Evolutionary conservation across 108 stramenopile genomes (phyloP).

Genomic region (Stephanodiscus minutulus): DNA sequence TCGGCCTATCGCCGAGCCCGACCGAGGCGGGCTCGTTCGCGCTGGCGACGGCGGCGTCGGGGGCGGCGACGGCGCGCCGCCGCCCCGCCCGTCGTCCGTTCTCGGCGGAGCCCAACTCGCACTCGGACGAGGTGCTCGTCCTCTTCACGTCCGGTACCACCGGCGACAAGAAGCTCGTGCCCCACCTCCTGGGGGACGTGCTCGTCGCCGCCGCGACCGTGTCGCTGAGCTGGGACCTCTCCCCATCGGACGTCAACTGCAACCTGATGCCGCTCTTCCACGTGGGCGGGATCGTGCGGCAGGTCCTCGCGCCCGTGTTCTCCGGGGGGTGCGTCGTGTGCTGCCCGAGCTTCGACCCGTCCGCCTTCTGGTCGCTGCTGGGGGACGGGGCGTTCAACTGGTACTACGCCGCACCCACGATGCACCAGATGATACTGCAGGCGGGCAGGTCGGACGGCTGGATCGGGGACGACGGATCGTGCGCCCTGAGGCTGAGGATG

Average conservation of each 20-base stretch:
- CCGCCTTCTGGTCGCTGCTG: slow-evolving; percentile 57
- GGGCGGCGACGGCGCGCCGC: too few relatives aligned
- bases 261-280: slow-evolving; percentile 86
- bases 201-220: slow-evolving; percentile 57
- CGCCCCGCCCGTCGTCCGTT: too few relatives aligned
- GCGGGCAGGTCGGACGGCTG: slow-evolving; percentile 14
- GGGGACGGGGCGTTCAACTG: slow-evolving; percentile 43
- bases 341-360: slow-evolving; percentile 62
- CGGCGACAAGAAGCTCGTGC: slow-evolving; percentile 73
- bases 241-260: slow-evolving; percentile 59
- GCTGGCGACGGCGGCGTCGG: not conserved
- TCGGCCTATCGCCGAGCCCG: not conserved
- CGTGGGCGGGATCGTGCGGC: slow-evolving; percentile 49
- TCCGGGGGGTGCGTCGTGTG: slow-evolving; percentile 65
- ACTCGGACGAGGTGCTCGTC: slow-evolving; percentile 39
- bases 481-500: slow-evolving; percentile 38
- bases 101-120: not conserved
- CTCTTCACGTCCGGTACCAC: slow-evolving; percentile 78
- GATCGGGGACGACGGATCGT: not conserved
- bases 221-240: slow-evolving; percentile 56
- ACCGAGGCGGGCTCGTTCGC: not conserved
- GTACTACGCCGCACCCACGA: slow-evolving; percentile 81
- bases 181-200: slow-evolving; percentile 56
- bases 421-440: slow-evolving; percentile 68
- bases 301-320: slow-evolving; percentile 61